Conservation (phyloP, 306 rosid genomes). For the Cucurbita argyrosperma region DNA sequence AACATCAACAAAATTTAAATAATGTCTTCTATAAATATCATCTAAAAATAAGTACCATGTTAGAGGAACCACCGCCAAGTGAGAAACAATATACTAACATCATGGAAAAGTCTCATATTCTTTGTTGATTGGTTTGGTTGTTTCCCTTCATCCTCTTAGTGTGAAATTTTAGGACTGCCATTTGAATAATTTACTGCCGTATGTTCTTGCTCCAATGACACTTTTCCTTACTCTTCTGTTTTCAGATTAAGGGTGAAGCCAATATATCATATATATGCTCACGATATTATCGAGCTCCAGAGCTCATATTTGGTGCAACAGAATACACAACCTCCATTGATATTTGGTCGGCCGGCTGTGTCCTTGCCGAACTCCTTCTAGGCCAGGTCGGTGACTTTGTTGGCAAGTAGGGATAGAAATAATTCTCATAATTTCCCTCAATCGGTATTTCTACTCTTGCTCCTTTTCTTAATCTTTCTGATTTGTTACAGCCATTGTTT, state of each 20-base stretch:
- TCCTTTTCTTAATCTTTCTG: neutral
- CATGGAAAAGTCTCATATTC: neutral
- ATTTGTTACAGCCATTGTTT: constrained; percentile 59
- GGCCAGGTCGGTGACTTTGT: constrained; percentile 53
- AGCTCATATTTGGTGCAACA: constrained; percentile 92
- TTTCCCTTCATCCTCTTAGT: neutral
- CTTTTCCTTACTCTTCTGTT: constrained; percentile 1
- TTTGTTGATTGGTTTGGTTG: neutral
- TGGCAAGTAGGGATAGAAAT: neutral
- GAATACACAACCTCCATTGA: constrained; percentile 88
- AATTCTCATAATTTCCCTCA: neutral
- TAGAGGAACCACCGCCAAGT: neutral
- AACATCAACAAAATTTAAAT: neutral
- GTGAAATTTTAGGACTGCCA: neutral
- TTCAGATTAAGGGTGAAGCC: constrained; percentile 76
- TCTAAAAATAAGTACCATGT: neutral
- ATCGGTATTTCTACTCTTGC: neutral
- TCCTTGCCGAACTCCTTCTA: constrained; percentile 90
- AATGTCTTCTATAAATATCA: neutral
- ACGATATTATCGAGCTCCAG: constrained; percentile 94
- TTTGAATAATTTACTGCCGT: neutral
- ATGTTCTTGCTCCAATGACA: neutral
- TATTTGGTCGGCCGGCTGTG: constrained; percentile 99
- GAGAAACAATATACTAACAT: neutral
- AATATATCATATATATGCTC: constrained; percentile 92